These are phyloP conservation scores for Phaeodactylum tricornutum DNA, from an alignment of 108 stramenopile genomes.

Conservation along the genomic window DNA sequence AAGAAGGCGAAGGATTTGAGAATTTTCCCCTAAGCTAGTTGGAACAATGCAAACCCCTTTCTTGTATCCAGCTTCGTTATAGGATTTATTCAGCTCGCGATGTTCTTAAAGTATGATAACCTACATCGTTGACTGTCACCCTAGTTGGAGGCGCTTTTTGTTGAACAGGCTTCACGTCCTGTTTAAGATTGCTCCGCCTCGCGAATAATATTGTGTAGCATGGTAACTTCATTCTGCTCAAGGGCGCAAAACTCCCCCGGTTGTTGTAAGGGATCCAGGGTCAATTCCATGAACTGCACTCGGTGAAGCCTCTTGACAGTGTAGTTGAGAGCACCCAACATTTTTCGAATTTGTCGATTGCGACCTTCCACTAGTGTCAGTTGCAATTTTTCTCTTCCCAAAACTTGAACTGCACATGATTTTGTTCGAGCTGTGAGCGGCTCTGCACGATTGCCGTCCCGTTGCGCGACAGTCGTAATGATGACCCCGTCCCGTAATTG, in stretches of 20 bases:
- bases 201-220: too few species aligned
- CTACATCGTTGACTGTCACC: too few species aligned
- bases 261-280: constrained; percentile 19
- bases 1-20: too few species aligned
- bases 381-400: constrained; percentile 12
- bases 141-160: too few species aligned
- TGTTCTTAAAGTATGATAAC: too few species aligned
- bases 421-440: constrained; percentile 50
- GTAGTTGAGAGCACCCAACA: constrained; percentile 60
- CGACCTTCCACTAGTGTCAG: constrained; percentile 70
- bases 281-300: constrained; percentile 29
- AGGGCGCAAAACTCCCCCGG: constrained; percentile 59
- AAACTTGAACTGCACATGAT: constrained; percentile 27
- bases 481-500: constrained; percentile 36
- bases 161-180: too few species aligned
- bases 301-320: constrained; percentile 49
- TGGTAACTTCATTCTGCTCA: too few species aligned
- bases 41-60: too few species aligned
- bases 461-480: constrained; percentile 51
- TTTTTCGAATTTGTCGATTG: constrained; percentile 81
- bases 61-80: too few species aligned
- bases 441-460: constrained; percentile 32
- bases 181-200: too few species aligned
- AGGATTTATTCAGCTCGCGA: too few species aligned
- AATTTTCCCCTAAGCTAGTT: too few species aligned